These are phyloP conservation scores for Puccinia triticina DNA, from an alignment of 1,284 basidiomycete species.

Conservation along the genomic window DNA sequence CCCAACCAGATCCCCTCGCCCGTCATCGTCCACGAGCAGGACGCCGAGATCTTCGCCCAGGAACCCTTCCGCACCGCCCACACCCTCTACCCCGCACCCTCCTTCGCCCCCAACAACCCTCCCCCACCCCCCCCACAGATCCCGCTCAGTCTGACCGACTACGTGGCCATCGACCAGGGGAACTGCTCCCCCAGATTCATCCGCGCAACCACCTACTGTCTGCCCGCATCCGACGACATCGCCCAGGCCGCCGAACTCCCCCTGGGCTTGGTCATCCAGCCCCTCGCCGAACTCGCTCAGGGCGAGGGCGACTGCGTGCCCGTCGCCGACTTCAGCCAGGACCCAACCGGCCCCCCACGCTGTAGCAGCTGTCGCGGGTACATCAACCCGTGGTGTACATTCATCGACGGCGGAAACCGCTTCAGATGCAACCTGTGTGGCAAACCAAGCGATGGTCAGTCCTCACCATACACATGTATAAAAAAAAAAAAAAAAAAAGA, in stretches of 20 bases:
- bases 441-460: constrained; percentile 76
- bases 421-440: constrained; percentile 94
- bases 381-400: constrained; percentile 91
- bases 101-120: background rate
- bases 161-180: constrained; percentile 86
- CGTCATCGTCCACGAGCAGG: constrained; percentile 77
- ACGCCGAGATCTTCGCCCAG: constrained; percentile 79
- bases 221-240: constrained; percentile 80
- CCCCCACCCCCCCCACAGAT: constrained; percentile 63
- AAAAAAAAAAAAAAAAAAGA: background rate
- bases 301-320: constrained; percentile 73
- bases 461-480: too few species aligned
- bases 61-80: constrained; percentile 72
- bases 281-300: constrained; percentile 80
- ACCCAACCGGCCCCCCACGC: constrained; percentile 75
- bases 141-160: constrained; percentile 85
- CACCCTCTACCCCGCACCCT: background rate
- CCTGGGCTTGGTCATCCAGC: constrained; percentile 81
- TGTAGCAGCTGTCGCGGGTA: constrained; percentile 87
- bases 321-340: constrained; percentile 66
- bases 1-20: constrained; percentile 89
- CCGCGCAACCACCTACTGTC: constrained; percentile 69
- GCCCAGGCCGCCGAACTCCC: constrained; percentile 82
- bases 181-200: constrained; percentile 73
- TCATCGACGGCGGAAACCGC: constrained; percentile 78